Conservation (phyloP, 1,284 basidiomycete genomes). For the Cryptococcus hybrid region DNA sequence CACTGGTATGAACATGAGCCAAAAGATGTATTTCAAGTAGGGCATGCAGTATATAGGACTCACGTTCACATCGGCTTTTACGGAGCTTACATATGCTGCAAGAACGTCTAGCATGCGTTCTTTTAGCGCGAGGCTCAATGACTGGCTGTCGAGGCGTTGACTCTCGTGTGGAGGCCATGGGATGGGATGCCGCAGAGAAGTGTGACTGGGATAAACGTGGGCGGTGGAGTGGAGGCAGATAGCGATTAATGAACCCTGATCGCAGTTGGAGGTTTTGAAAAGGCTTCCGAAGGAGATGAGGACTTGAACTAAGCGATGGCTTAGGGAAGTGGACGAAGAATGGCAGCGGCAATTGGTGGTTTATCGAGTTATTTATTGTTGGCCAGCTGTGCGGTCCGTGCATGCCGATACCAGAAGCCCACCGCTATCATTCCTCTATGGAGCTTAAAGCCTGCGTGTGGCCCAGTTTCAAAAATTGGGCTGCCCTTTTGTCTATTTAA, state of each 20-base stretch:
- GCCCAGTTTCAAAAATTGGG: too few species aligned
- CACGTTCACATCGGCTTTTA: conserved; percentile 43
- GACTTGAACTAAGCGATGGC: not conserved
- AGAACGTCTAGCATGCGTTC: conserved; percentile 44
- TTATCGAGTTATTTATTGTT: not conserved
- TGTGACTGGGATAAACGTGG: too few species aligned
- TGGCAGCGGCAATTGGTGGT: not conserved
- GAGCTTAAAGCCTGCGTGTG: too few species aligned
- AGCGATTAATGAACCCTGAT: not conserved
- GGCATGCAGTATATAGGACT: not conserved
- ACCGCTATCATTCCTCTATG: too few species aligned
- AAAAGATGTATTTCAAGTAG: not conserved
- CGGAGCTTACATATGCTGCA: conserved; percentile 46
- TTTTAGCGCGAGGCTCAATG: conserved; percentile 25
- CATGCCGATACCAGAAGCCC: too few species aligned
- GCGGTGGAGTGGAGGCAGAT: too few species aligned
- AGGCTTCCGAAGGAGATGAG: not conserved
- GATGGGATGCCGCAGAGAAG: too few species aligned
- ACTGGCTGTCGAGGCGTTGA: not conserved
- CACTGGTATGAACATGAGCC: conserved; percentile 4
- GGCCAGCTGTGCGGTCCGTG: not conserved
- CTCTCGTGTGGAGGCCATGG: too few species aligned
- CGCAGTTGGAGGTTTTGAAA: not conserved
- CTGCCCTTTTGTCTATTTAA: too few species aligned
- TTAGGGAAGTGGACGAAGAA: not conserved